Evolutionary conservation across 2,329 filamentous ascomycete genomes (phyloP).

Genomic region (Thielaviopsis musarum): DNA sequence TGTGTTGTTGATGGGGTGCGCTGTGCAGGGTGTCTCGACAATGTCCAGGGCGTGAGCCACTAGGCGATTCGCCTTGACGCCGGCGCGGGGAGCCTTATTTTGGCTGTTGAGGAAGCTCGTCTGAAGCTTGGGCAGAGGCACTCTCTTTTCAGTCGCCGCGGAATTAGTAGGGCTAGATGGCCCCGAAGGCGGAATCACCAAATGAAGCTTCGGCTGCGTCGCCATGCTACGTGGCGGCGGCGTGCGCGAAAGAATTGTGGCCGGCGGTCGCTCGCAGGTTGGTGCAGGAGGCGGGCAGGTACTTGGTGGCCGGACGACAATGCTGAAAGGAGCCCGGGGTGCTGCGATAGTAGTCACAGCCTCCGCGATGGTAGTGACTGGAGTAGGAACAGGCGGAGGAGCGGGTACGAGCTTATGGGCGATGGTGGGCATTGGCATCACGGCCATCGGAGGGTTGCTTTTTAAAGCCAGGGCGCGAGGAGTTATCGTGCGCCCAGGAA

Average conservation of each 20-base stretch:
- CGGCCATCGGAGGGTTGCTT: neutral
- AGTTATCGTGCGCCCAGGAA: neutral
- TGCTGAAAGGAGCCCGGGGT: neutral
- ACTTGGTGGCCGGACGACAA: neutral
- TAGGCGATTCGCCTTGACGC: neutral
- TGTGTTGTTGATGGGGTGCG: neutral
- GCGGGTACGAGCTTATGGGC: neutral
- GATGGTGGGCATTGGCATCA: neutral
- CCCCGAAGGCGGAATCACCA: conserved; percentile 2
- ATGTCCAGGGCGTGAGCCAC: neutral
- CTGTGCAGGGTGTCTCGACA: conserved; percentile 4
- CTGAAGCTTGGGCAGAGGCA: neutral
- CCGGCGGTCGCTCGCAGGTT: conserved; percentile 8
- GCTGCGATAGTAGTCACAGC: neutral
- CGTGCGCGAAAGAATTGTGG: conserved; percentile 5
- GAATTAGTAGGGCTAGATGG: neutral
- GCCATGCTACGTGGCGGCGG: conserved; percentile 5
- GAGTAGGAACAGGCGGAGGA: neutral
- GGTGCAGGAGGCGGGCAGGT: conserved; percentile 6
- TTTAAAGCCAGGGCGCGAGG: neutral
- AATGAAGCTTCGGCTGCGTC: conserved; percentile 3
- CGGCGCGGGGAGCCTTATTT: no score
- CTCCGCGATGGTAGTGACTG: neutral
- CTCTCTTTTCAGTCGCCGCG: neutral
- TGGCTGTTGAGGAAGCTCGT: neutral